Evolutionary conservation across 2,329 filamentous ascomycete species (phyloP).

Genomic region (Lasiodiplodia sp.): DNA sequence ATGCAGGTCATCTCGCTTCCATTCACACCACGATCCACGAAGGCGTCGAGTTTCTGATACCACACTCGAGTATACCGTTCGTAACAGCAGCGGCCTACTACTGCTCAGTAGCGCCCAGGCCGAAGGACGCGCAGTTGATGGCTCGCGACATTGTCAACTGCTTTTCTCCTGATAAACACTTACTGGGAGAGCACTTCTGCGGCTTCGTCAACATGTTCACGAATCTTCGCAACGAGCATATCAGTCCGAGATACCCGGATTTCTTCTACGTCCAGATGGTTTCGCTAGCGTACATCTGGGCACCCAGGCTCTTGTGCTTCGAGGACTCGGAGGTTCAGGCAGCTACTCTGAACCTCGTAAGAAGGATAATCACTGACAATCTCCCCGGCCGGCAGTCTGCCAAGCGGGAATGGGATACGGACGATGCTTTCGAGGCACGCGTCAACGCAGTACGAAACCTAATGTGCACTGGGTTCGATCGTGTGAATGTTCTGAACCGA

Average conservation of each 20-base stretch:
- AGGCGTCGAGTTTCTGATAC: constrained; percentile 38
- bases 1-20: constrained; percentile 7
- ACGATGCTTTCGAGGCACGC: neutral
- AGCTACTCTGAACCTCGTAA: constrained; percentile 35
- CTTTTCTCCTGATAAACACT: constrained; percentile 33
- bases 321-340: constrained; percentile 41
- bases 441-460: neutral
- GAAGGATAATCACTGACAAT: constrained; percentile 36
- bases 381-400: neutral
- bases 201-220: constrained; percentile 40
- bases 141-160: constrained; percentile 37
- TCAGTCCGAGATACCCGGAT: constrained; percentile 36
- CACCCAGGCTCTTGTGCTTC: constrained; percentile 39
- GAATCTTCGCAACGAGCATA: constrained; percentile 35
- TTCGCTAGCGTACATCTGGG: constrained; percentile 33
- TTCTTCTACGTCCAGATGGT: constrained; percentile 39
- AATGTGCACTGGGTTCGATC: neutral
- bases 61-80: constrained; percentile 41
- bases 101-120: constrained; percentile 37
- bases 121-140: constrained; percentile 34
- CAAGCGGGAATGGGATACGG: neutral
- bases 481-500: neutral
- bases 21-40: constrained; percentile 41
- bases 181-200: constrained; percentile 33
- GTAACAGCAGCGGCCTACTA: constrained; percentile 42